Base-by-base conservation (phyloP, 2,329 filamentous ascomycete genomes). In the Arthrobotrys entomopaga region DNA sequence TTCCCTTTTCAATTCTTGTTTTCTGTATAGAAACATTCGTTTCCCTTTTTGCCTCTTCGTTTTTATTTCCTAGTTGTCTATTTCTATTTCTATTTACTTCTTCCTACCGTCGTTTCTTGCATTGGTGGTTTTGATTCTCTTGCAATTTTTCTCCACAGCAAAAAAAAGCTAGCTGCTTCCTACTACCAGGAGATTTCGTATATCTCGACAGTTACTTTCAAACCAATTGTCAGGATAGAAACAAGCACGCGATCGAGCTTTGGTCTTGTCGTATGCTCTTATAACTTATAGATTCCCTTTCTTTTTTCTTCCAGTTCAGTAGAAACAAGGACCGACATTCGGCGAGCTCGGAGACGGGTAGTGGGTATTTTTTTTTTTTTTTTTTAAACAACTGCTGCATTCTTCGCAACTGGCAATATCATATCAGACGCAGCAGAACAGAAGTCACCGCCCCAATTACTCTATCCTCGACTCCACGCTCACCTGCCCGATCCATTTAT, bases 341-440 rank as follows among this genome's bases (percentile, higher is more conserved):
- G 29, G 54, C 22, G 42, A 59, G 42, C 11, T 20, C 19, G 52
- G 61, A 40, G 24, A 34, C 52, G 19, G 29, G 10, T 34, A 34
- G 29, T 34, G 29, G 29, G 29, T 50, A 49, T 52, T n/a, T n/a
- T n/a, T n/a, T n/a, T n/a, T n/a, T n/a, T 42, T 58, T 66, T 46
- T n/a, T 42, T 58, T 66, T 46, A 52, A 53, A 58, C 58, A 53
- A 52, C 22, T 13, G 11, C 13, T 52, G 54, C 43, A 38, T 46
- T 38, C 22, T 34, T 34, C 29, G 10, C 49, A 54, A 69, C 52
- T 22, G 29, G 49, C 56, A 61, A 8, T 34, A 48, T 40, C 50
- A 70, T 63, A n/a, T n/a, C n/a, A 54, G 40, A 70, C 65, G 65
- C 65, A 70, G 56, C 65, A 63, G 53, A 70, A 70, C 58, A 70